Evolutionary conservation across 75 land plant species (phyloP).

Genomic region (Cryptomeria japonica): DNA sequence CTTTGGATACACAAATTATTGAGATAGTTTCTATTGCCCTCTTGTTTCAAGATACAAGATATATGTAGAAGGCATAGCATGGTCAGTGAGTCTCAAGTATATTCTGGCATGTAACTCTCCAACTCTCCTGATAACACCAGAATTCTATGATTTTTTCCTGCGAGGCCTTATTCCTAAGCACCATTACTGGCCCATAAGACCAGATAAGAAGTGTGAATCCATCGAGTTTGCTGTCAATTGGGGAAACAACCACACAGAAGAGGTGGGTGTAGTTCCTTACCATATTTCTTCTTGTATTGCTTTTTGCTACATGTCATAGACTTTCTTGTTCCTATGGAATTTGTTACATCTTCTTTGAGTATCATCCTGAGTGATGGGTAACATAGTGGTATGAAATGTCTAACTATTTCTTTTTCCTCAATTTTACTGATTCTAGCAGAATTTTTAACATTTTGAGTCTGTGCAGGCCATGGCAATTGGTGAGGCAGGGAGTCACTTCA

Average conservation of each 20-base stretch:
- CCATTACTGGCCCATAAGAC: conserved; percentile 21
- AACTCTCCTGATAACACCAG: conserved; percentile 14
- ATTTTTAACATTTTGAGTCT: background rate
- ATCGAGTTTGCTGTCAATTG: conserved; percentile 17
- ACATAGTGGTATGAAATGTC: too few species aligned
- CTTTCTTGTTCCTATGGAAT: too few species aligned
- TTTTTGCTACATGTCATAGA: too few species aligned
- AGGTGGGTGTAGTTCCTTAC: conserved; percentile 1
- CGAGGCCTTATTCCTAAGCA: conserved; percentile 13
- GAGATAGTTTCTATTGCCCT: background rate
- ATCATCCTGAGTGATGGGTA: too few species aligned
- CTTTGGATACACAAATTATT: background rate
- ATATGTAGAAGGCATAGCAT: conserved; percentile 27
- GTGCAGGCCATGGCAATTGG: conserved; percentile 19
- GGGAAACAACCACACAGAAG: conserved; percentile 19
- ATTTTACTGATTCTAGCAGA: too few species aligned
- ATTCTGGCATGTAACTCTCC: conserved; percentile 26
- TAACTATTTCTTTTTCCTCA: too few species aligned
- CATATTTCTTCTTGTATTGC: too few species aligned
- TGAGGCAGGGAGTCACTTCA: conserved; percentile 7
- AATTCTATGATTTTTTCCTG: conserved; percentile 20
- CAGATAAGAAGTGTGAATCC: conserved; percentile 5
- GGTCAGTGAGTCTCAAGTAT: conserved; percentile 33
- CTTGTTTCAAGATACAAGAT: conserved; percentile 17
- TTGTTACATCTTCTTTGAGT: too few species aligned